Evolutionary conservation across 2,329 filamentous ascomycete genomes (phyloP).

Genomic region (Emericellopsis atlantica): DNA sequence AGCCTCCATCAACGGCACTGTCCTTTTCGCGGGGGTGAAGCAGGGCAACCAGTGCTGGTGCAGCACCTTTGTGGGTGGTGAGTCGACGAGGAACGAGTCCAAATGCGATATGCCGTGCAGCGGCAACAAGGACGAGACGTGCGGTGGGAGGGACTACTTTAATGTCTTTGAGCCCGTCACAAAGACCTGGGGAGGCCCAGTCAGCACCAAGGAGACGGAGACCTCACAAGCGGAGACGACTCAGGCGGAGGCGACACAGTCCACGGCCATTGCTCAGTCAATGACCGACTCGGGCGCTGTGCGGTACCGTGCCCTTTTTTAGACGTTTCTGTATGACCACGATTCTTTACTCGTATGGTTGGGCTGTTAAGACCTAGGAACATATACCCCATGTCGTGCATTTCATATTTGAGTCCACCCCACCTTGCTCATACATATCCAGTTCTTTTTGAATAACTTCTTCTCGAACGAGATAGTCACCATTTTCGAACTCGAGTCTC

Average conservation of each 20-base stretch:
- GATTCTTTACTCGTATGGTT: too few species aligned
- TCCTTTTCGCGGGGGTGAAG: constrained; percentile 6
- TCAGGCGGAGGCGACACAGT: background rate
- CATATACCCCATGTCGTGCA: too few species aligned
- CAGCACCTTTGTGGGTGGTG: constrained; percentile 5
- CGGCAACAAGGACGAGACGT: constrained; percentile 6
- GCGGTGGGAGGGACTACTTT: constrained; percentile 7
- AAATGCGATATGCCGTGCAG: constrained; percentile 7
- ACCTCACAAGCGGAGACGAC: background rate
- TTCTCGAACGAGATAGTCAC: too few species aligned
- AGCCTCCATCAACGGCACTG: constrained; percentile 2
- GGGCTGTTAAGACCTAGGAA: too few species aligned
- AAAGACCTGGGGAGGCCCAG: too few species aligned
- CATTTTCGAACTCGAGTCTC: too few species aligned
- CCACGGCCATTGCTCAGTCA: background rate
- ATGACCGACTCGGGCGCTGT: background rate
- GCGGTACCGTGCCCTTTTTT: too few species aligned
- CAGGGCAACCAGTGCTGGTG: constrained; percentile 8
- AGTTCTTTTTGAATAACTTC: too few species aligned
- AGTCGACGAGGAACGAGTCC: constrained; percentile 3
- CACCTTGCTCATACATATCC: too few species aligned
- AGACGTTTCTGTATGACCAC: too few species aligned
- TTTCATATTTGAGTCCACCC: too few species aligned
- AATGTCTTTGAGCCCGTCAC: constrained; percentile 7
- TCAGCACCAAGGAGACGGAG: background rate